These are phyloP conservation scores for Aspergillus ochraceus DNA, from an alignment of 2,329 filamentous ascomycete species.

Conservation along the genomic window DNA sequence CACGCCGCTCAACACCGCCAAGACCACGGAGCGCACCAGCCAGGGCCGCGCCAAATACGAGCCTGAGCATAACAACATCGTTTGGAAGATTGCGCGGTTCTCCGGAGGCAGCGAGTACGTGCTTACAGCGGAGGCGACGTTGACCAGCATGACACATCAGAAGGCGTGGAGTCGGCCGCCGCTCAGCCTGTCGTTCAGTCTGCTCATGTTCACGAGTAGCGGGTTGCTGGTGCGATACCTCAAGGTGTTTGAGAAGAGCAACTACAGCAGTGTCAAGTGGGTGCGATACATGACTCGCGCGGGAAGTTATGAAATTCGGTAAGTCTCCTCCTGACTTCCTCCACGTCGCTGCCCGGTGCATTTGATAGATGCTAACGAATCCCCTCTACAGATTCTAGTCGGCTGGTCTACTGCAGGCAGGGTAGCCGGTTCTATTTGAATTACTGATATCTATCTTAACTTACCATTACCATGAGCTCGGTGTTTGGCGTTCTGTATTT, in stretches of 20 bases:
- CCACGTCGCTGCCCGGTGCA: neutral
- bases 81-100: slow-evolving; percentile 99
- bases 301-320: slow-evolving; percentile 96
- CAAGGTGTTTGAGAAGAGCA: slow-evolving; percentile 99
- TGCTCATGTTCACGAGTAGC: slow-evolving; percentile 98
- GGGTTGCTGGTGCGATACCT: slow-evolving; percentile 89
- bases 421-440: slow-evolving; percentile 2
- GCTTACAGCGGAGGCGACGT: slow-evolving; percentile 84
- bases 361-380: slow-evolving; percentile 4
- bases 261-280: slow-evolving; percentile 99
- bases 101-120: slow-evolving; percentile 97
- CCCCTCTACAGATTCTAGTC: slow-evolving; percentile 16
- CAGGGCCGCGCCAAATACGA: slow-evolving; percentile 99
- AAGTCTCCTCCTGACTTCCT: slow-evolving; percentile 16
- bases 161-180: slow-evolving; percentile 95
- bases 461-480: slow-evolving; percentile 19
- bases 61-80: slow-evolving; percentile 94
- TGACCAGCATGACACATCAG: slow-evolving; percentile 97
- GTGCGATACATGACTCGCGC: slow-evolving; percentile 98
- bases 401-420: slow-evolving; percentile 10
- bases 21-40: slow-evolving; percentile 86
- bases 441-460: neutral
- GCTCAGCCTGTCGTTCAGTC: slow-evolving; percentile 83
- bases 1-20: slow-evolving; percentile 92
- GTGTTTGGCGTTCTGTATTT: slow-evolving; percentile 27